Evolutionary conservation across 2,329 filamentous ascomycete genomes (phyloP).

Genomic region (Cercospora sojina): DNA sequence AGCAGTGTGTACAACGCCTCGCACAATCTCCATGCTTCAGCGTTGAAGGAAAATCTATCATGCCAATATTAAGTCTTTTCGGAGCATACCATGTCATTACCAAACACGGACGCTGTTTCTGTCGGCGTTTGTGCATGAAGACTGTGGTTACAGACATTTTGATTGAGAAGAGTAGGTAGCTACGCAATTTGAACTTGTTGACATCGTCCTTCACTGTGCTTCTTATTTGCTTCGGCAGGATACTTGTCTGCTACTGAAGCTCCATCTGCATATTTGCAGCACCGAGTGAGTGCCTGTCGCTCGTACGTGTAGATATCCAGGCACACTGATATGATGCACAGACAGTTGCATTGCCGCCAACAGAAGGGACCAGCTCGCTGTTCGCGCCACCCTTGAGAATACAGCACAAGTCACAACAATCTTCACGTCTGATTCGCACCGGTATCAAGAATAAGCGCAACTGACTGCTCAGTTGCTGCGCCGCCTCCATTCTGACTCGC

Average conservation of each 20-base stretch:
- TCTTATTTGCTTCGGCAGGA: neutral
- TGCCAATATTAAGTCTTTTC: slow-evolving; percentile 57
- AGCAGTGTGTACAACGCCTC: slow-evolving; percentile 72
- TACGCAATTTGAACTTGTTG: neutral
- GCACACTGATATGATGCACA: neutral
- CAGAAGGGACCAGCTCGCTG: neutral
- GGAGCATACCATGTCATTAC: slow-evolving; percentile 56
- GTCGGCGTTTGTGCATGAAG: slow-evolving; percentile 64
- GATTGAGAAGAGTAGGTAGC: slow-evolving; percentile 1
- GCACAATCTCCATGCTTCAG: slow-evolving; percentile 56
- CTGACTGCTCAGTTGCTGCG: neutral
- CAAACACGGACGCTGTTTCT: slow-evolving; percentile 60
- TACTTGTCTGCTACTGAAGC: neutral
- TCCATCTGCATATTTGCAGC: neutral
- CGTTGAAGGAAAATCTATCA: slow-evolving; percentile 64
- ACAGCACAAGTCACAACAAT: neutral
- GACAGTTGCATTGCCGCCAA: neutral
- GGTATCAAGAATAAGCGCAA: neutral
- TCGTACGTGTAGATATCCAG: neutral
- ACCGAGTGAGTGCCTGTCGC: neutral
- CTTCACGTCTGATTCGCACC: neutral
- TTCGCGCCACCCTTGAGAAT: neutral
- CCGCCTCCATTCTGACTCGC: neutral
- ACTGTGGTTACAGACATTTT: slow-evolving; percentile 53
- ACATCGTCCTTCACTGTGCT: neutral